Conservation (phyloP, 768 basidiomycete species). For the Trametopsis cervina region DNA sequence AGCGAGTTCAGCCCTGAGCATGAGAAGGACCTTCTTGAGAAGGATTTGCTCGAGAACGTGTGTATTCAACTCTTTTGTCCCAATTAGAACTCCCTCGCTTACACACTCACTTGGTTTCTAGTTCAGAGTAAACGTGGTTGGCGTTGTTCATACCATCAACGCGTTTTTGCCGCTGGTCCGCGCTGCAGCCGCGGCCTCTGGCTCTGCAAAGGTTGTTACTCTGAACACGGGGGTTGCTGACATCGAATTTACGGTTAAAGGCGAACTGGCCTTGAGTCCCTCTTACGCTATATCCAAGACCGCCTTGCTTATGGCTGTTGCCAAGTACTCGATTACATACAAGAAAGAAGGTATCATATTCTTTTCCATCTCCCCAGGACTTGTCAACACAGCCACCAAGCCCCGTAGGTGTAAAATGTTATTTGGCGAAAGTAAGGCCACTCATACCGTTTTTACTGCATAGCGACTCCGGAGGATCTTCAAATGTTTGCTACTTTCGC, state of each 20-base stretch:
- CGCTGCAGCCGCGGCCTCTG: constrained; percentile 21
- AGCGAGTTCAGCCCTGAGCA: constrained; percentile 10
- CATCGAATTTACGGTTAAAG: constrained; percentile 17
- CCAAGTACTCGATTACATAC: constrained; percentile 28
- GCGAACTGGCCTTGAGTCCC: constrained; percentile 6
- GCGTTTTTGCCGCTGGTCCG: constrained; percentile 33
- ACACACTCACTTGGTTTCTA: constrained; percentile 17
- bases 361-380: constrained; percentile 31
- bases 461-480: constrained; percentile 14
- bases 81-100: not conserved
- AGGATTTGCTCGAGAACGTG: constrained; percentile 19
- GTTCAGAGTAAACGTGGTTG: constrained; percentile 30
- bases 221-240: constrained; percentile 27
- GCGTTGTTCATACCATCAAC: constrained; percentile 29
- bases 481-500: constrained; percentile 1
- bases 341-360: constrained; percentile 29
- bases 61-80: not conserved
- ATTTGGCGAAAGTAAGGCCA: not conserved
- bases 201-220: constrained; percentile 25
- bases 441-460: not conserved
- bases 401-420: constrained; percentile 3
- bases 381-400: constrained; percentile 26
- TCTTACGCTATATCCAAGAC: constrained; percentile 33
- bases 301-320: constrained; percentile 29
- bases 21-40: constrained; percentile 16